Percentiles rank a stretch among this genome's conserved stretches.
Evolutionary conservation across 2,329 filamentous ascomycete species (phyloP).

Genomic region (Exophiala mesophila): DNA sequence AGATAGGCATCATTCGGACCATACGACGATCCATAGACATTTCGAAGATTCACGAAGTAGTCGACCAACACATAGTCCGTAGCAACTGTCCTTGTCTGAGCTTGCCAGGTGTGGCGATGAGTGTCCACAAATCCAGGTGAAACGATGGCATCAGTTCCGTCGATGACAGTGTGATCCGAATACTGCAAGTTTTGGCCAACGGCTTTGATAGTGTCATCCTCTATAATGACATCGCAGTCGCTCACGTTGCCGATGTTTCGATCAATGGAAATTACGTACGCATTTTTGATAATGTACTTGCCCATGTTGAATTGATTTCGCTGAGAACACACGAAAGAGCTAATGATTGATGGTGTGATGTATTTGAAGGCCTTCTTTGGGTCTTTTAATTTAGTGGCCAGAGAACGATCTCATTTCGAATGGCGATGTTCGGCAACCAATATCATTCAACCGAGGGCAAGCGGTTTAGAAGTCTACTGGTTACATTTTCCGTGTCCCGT

Average conservation of each 20-base stretch:
- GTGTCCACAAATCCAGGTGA: conserved; percentile 38
- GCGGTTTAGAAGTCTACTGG: no score
- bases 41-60: conserved; percentile 29
- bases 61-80: conserved; percentile 39
- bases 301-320: no score
- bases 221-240: conserved; percentile 24
- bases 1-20: conserved; percentile 39
- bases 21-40: conserved; percentile 25
- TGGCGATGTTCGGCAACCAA: no score
- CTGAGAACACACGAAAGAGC: no score
- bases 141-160: conserved; percentile 36
- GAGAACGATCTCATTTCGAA: no score
- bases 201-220: conserved; percentile 23
- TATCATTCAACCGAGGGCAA: no score
- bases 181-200: conserved; percentile 20
- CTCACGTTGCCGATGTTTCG: conserved; percentile 2
- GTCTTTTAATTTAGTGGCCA: no score
- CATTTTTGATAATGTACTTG: conserved; percentile 8
- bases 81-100: conserved; percentile 36
- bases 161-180: conserved; percentile 32
- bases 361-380: no score
- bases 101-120: conserved; percentile 48
- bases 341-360: no score
- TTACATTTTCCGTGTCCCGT: no score
- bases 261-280: conserved; percentile 13